Conservation (phyloP, 208 protist genomes). For the Trypanosoma mega region DNA sequence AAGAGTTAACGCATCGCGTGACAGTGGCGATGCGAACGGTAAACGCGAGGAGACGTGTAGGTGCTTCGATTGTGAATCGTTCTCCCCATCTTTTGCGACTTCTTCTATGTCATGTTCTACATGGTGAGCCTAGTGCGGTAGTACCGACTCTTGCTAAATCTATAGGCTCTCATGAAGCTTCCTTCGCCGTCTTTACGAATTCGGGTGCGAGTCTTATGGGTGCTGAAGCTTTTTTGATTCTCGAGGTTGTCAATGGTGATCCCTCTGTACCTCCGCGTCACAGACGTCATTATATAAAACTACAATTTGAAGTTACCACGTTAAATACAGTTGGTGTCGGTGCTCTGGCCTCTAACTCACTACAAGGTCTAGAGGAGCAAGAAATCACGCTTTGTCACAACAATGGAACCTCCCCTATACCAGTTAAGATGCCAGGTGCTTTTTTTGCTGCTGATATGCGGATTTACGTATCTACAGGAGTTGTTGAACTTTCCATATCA, state of each 20-base stretch:
- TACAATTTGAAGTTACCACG: conserved; percentile 72
- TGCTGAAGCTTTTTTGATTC: conserved; percentile 64
- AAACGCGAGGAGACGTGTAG: conserved; percentile 3
- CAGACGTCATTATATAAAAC: conserved; percentile 42
- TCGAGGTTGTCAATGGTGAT: conserved; percentile 45
- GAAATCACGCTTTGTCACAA: conserved; percentile 20
- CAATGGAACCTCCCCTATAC: neutral
- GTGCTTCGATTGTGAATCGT: conserved; percentile 16
- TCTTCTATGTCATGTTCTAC: conserved; percentile 30
- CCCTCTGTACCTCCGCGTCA: conserved; percentile 15
- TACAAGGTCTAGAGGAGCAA: conserved; percentile 44
- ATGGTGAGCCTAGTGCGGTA: conserved; percentile 48
- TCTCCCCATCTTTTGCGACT: conserved; percentile 14
- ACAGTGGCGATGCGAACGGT: conserved; percentile 16
- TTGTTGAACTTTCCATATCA: conserved; percentile 46
- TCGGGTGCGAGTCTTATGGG: conserved; percentile 59
- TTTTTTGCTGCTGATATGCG: conserved; percentile 9
- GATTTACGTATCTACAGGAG: neutral
- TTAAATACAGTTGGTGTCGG: conserved; percentile 58
- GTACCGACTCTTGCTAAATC: conserved; percentile 35
- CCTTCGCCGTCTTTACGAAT: conserved; percentile 70
- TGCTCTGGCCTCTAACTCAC: conserved; percentile 32
- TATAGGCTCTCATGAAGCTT: conserved; percentile 54
- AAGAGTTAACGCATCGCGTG: conserved; percentile 6
- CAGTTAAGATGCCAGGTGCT: conserved; percentile 15